Base-by-base conservation (phyloP, 305 asterid genomes). In the Euphrasia arctica region DNA sequence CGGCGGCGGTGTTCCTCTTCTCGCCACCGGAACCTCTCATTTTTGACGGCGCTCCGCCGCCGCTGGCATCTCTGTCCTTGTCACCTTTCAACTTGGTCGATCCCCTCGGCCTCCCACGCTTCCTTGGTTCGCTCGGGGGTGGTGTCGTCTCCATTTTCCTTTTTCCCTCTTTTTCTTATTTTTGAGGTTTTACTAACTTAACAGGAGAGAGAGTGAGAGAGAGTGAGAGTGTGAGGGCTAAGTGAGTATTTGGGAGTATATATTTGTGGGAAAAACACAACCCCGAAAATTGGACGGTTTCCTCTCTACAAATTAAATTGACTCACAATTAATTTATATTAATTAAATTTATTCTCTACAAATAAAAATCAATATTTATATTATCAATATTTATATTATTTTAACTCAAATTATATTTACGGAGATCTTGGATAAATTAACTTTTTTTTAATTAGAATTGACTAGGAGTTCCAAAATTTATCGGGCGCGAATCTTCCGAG, bases 91-190 rank as follows among this genome's bases (percentile, higher is more conserved):
- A 72, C 74, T 84, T 89, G 62, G 89, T 83, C 14, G 98, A 89
- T 45, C 96, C 96, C 90, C 79, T 89, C 49, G 98, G 98, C 62
- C 97, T 71, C 52, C 98, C 98, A 39, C 98, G 85, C 88, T 80
- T 92, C 83, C 79, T 81, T 27, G 92, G 95, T 66, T 87, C 95
- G 73, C 59, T 61, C 5, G 85, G 66, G 47, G 91, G 85, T 63
- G 93, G 88, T 29, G 89, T 76, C 15, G 67, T 66, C 65, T 79
- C 88, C 88, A 79, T 80, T 75, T n/a, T 31, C 8, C 4, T 34
- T 9, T 58, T 63, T 22, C 31, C 10, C 13, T 34, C 39, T 64
- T 64, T 62, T 50, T 43, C 59, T 68, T 63, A 42, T 18, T 42
- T 39, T 64, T 41, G 9, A 12, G 15, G 39, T 63, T 72, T 61